Evolutionary conservation across 2,329 filamentous ascomycete species (phyloP).

Genomic region (Dactylonectria macrodidyma): DNA sequence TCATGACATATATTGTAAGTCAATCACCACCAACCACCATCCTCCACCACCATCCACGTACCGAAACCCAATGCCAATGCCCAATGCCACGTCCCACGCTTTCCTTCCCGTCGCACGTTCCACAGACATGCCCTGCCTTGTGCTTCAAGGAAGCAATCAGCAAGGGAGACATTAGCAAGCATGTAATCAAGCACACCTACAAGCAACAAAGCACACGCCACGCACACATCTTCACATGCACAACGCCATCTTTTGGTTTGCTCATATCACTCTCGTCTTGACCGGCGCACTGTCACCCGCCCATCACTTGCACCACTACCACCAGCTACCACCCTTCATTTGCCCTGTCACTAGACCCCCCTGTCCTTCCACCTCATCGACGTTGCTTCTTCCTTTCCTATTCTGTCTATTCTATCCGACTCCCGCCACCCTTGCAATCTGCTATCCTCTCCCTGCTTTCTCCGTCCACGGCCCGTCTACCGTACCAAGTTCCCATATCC

Average conservation of each 20-base stretch:
- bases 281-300: background rate
- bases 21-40: slow-evolving; percentile 34
- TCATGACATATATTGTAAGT: slow-evolving; percentile 61
- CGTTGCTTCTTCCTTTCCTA: slow-evolving; percentile 46
- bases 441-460: slow-evolving; percentile 41
- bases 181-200: background rate
- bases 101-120: slow-evolving; percentile 41
- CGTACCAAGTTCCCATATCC: slow-evolving; percentile 42
- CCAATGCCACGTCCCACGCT: slow-evolving; percentile 34
- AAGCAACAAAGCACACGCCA: slow-evolving; percentile 8
- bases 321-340: background rate
- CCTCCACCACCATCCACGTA: slow-evolving; percentile 28
- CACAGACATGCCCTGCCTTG: slow-evolving; percentile 39
- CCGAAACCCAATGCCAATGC: slow-evolving; percentile 5
- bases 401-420: slow-evolving; percentile 35
- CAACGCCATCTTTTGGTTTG: background rate
- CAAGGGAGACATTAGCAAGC: background rate
- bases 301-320: slow-evolving; percentile 13
- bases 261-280: background rate
- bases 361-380: slow-evolving; percentile 44
- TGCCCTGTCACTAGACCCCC: slow-evolving; percentile 7
- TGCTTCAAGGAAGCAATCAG: slow-evolving; percentile 26
- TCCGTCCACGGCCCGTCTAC: slow-evolving; percentile 46
- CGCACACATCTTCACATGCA: slow-evolving; percentile 10
- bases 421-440: slow-evolving; percentile 33